A percentile compares a stretch with the other conserved stretches of the same genome.
phyloP scores from a whole-genome alignment of 1,284 basidiomycete genomes.

The Stereum hirsutum region DNA sequence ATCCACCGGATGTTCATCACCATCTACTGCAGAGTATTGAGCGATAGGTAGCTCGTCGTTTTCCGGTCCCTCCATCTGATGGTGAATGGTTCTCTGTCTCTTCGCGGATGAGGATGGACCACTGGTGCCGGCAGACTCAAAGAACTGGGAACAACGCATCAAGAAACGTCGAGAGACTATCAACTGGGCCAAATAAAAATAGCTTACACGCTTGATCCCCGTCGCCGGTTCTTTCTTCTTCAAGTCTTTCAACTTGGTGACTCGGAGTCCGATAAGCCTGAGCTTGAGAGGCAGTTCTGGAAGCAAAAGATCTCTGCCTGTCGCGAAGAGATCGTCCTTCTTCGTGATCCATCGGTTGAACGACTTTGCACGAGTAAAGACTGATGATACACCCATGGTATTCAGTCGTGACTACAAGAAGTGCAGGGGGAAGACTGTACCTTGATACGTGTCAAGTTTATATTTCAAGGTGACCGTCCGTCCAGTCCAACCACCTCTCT shows the following conservation, averaged over 20 bases:
- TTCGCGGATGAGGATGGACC: constrained; percentile 27
- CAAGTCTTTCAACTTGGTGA: constrained; percentile 81
- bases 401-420: too few species aligned
- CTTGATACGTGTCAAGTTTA: constrained; percentile 74
- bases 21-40: constrained; percentile 3
- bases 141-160: constrained; percentile 35
- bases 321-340: constrained; percentile 74
- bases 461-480: constrained; percentile 75
- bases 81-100: constrained; percentile 22
- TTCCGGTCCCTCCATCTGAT: constrained; percentile 1
- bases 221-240: constrained; percentile 32
- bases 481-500: constrained; percentile 60
- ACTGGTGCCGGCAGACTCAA: constrained; percentile 27
- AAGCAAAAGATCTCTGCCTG: constrained; percentile 75
- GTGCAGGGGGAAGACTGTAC: constrained; percentile 28
- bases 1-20: constrained; percentile 16
- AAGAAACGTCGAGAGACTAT: neutral
- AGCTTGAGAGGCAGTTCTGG: constrained; percentile 72
- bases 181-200: neutral
- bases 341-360: constrained; percentile 65
- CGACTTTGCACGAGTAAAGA: constrained; percentile 77
- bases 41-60: too few species aligned
- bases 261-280: constrained; percentile 73
- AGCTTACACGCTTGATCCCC: constrained; percentile 56
- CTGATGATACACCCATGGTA: too few species aligned